Conservation (phyloP, 2,329 filamentous ascomycete genomes). For the Bipolaris sorokiniana region DNA sequence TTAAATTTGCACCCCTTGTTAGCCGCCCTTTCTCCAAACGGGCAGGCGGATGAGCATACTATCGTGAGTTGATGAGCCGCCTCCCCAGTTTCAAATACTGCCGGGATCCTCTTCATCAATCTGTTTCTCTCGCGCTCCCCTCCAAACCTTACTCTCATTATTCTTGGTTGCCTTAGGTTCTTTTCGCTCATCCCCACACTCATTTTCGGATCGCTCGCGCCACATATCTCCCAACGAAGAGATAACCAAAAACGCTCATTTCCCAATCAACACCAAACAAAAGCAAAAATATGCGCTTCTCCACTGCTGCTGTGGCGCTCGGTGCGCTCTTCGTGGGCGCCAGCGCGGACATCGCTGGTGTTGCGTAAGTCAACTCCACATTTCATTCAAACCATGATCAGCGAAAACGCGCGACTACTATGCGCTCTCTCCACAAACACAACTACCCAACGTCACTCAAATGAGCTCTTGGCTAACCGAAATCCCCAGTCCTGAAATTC, state of each 20-base stretch:
- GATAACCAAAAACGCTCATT: not conserved
- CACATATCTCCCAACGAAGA: not conserved
- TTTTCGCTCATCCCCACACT: slow-evolving; percentile 33
- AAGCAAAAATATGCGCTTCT: slow-evolving; percentile 37
- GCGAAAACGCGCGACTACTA: not conserved
- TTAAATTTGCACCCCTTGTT: slow-evolving; percentile 19
- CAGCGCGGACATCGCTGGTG: slow-evolving; percentile 30
- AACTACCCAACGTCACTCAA: not conserved
- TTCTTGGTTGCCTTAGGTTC: slow-evolving; percentile 14
- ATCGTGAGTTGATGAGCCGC: slow-evolving; percentile 21
- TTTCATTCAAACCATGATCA: not conserved
- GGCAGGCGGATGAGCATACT: slow-evolving; percentile 16
- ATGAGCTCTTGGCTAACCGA: slow-evolving; percentile 15
- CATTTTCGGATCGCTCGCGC: slow-evolving; percentile 18
- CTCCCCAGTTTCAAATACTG: slow-evolving; percentile 37
- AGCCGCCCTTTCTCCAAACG: slow-evolving; percentile 20
- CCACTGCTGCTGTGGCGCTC: slow-evolving; percentile 32
- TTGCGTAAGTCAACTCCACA: slow-evolving; percentile 29
- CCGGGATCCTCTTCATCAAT: slow-evolving; percentile 24
- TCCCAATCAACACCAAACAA: slow-evolving; percentile 2
- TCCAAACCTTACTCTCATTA: slow-evolving; percentile 30
- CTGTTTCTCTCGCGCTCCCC: slow-evolving; percentile 23
- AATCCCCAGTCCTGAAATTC: slow-evolving; percentile 28
- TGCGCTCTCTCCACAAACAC: slow-evolving; percentile 1
- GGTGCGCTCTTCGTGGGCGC: slow-evolving; percentile 39